Evolutionary conservation across 2,329 filamentous ascomycete genomes (phyloP), one percentile per base, ranked within the genome.

Genomic region (Cladosporium sp.): DNA sequence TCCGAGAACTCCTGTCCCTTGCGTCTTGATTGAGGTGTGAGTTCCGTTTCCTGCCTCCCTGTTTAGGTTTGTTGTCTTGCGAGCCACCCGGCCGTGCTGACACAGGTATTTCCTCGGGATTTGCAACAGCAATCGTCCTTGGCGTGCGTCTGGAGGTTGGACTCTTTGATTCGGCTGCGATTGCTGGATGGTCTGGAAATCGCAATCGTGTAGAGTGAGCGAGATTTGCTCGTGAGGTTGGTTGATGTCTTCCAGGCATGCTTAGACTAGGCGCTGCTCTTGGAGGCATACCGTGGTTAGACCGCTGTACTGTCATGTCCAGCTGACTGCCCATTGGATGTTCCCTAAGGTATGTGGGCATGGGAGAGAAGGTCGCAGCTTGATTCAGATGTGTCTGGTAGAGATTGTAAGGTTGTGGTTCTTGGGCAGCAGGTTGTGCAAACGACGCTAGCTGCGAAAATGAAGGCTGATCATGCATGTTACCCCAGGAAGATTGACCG

Each of bases 1-100:
- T 77, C 39, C 72, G 69, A 49, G 74, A 72, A 40, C 73, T 76
- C 52, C 74, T 71, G 59, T 73, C 72, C 66, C 72, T 40, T 8
- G 47, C 40, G 15, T 51, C 25, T 15, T 51, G 40, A 7, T 42
- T 51, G 45, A 57, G 45, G 20, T 51, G 55, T 25, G 45, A 24
- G 19, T 51, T 20, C n/a, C 20, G 35, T 37, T 51, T 44, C 22
- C 55, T 50, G 13, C 55, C 55, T 40, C 55, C 54, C 17, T 24
- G 36, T 36, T 22, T 37, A 15, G 24, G 51, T 13, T 22, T 42
- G 6, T 8, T 32, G 19, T 10, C 35, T 39, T 39, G 48, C 20
- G 48, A 8, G 1, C n/a, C 35, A n/a, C 15, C 13, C n/a, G 36
- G 22, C 3, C 28, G n/a, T 13, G 34, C 48, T 25, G 35, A 22